These are phyloP conservation scores for Gyromitra esculenta DNA, from an alignment of 2,329 filamentous ascomycete genomes.

Conservation along the genomic window DNA sequence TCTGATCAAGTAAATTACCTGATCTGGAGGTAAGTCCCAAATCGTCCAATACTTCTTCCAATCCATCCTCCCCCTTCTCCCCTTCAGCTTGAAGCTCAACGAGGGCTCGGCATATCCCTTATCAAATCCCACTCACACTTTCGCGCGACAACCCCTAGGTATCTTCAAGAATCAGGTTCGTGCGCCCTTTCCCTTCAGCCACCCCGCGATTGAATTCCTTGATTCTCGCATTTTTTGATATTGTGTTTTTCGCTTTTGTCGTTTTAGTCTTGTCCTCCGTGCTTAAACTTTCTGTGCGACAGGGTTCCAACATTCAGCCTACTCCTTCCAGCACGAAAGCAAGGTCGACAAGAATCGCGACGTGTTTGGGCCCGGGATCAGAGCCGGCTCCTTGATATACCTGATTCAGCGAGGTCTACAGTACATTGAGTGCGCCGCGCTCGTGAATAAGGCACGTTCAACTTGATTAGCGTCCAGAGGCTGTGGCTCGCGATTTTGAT, in stretches of 20 bases:
- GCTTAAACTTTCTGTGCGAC: conserved; percentile 47
- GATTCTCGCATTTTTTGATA: conserved; percentile 26
- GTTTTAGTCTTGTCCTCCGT: conserved; percentile 29
- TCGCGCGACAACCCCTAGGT: conserved; percentile 60
- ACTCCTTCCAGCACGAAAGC: conserved; percentile 65
- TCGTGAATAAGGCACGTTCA: conserved; percentile 63
- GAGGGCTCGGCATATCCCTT: conserved; percentile 22
- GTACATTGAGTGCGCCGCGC: conserved; percentile 65
- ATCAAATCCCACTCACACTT: conserved; percentile 41
- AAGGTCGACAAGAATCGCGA: conserved; percentile 47
- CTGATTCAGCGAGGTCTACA: conserved; percentile 72
- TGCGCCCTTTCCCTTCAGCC: conserved; percentile 47
- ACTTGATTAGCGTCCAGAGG: conserved; percentile 38
- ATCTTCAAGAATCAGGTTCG: conserved; percentile 68
- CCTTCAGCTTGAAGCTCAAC: conserved; percentile 24
- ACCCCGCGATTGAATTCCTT: conserved; percentile 21
- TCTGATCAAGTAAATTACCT: conserved; percentile 75
- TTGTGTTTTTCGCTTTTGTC: conserved; percentile 32
- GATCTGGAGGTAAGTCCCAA: conserved; percentile 68
- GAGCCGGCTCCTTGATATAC: conserved; percentile 69
- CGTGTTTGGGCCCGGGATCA: conserved; percentile 68
- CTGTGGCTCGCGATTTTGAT: conserved; percentile 49
- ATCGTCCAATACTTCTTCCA: conserved; percentile 42
- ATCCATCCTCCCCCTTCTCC: background rate
- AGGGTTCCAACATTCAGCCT: conserved; percentile 62